Evolutionary conservation across 2,329 filamentous ascomycete species (phyloP).

Genomic region (Monosporascus sp.): DNA sequence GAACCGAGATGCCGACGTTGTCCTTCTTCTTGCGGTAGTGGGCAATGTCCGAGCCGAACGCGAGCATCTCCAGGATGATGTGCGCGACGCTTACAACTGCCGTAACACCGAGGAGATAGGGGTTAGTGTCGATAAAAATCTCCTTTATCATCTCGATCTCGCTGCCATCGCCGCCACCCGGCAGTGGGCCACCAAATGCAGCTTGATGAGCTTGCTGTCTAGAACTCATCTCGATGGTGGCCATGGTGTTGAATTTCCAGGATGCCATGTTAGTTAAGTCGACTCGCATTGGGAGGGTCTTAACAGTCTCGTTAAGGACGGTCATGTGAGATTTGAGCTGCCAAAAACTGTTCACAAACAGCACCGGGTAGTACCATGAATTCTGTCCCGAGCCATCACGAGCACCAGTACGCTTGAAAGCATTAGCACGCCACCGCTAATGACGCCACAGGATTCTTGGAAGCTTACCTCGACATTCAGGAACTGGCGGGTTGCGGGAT

Average conservation of each 20-base stretch:
- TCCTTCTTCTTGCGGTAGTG: slow-evolving; percentile 99
- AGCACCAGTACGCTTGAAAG: slow-evolving; percentile 55
- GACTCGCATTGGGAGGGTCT: slow-evolving; percentile 74
- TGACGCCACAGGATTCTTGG: neutral
- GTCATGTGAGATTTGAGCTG: slow-evolving; percentile 89
- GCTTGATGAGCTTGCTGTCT: slow-evolving; percentile 77
- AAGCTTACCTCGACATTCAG: slow-evolving; percentile 61
- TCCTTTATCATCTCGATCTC: slow-evolving; percentile 98
- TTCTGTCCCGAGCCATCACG: slow-evolving; percentile 82
- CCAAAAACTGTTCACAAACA: slow-evolving; percentile 97
- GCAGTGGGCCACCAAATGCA: slow-evolving; percentile 64
- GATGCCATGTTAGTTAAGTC: slow-evolving; percentile 74
- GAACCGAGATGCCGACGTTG: slow-evolving; percentile 91
- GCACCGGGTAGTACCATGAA: slow-evolving; percentile 84
- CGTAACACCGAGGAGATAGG: slow-evolving; percentile 81
- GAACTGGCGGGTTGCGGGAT: slow-evolving; percentile 72
- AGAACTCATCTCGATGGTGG: slow-evolving; percentile 80
- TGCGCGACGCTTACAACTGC: slow-evolving; percentile 81
- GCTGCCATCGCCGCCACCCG: slow-evolving; percentile 79
- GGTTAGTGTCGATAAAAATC: slow-evolving; percentile 88
- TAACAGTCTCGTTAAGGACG: slow-evolving; percentile 83
- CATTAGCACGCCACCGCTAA: slow-evolving; percentile 7
- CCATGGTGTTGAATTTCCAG: slow-evolving; percentile 87
- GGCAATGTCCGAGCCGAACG: slow-evolving; percentile 94
- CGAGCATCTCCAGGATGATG: slow-evolving; percentile 91